Percentiles rank a stretch among this genome's conserved stretches.
phyloP scores from a whole-genome alignment of 306 rosid genomes.

The Begonia peltatifolia region DNA sequence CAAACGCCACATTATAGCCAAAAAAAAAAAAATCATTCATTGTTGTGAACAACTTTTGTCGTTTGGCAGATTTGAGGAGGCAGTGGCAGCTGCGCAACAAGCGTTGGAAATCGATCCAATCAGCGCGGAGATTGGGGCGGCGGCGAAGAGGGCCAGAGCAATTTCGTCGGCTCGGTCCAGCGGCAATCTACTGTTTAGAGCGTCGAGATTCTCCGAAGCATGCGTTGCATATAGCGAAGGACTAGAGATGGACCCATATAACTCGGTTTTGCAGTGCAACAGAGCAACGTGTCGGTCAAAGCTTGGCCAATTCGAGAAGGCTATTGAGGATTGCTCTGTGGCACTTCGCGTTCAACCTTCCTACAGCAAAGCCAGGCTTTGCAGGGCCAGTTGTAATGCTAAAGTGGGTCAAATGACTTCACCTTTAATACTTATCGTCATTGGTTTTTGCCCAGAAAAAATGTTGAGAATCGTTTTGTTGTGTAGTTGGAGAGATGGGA shows the following conservation, averaged over 20 bases:
- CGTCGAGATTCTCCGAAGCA: slow-evolving; percentile 63
- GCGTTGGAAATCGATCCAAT: slow-evolving; percentile 60
- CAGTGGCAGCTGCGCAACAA: slow-evolving; percentile 41
- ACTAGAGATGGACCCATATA: slow-evolving; percentile 55
- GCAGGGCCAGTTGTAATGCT: slow-evolving; percentile 81
- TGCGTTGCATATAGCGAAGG: slow-evolving; percentile 61
- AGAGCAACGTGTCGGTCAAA: slow-evolving; percentile 94
- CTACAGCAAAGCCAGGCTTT: slow-evolving; percentile 82
- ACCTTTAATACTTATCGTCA: neutral
- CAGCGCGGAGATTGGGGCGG: slow-evolving; percentile 29
- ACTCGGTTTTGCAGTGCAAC: slow-evolving; percentile 71
- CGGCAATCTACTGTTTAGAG: slow-evolving; percentile 86
- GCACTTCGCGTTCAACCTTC: slow-evolving; percentile 64
- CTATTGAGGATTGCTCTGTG: slow-evolving; percentile 76
- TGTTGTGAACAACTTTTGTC: neutral
- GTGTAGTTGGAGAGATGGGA: slow-evolving; percentile 80
- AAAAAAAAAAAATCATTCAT: too few species aligned
- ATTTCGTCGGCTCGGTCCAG: slow-evolving; percentile 55
- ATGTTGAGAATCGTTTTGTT: slow-evolving; percentile 1
- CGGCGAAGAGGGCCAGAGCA: slow-evolving; percentile 50
- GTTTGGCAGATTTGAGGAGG: slow-evolving; percentile 66
- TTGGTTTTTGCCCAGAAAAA: too few species aligned
- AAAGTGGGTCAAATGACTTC: slow-evolving; percentile 26
- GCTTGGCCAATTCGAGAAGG: slow-evolving; percentile 78
- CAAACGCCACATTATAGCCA: too few species aligned